A percentile compares a stretch with the other conserved stretches of the same genome.
phyloP scores from a whole-genome alignment of 2,329 filamentous ascomycete species.

The Rhinocladiella similis region DNA sequence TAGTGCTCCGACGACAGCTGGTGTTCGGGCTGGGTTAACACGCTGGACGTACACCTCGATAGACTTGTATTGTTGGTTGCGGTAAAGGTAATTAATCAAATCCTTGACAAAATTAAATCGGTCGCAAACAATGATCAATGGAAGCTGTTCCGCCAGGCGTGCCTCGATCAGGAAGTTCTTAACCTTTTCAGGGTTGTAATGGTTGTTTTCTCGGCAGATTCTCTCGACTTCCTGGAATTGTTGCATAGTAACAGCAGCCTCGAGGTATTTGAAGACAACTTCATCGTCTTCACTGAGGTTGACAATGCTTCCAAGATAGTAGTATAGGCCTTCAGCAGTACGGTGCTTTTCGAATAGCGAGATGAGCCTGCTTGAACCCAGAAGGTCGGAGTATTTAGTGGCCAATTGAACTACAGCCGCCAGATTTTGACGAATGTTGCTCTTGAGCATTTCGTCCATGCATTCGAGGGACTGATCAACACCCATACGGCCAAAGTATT shows the following conservation, averaged over 20 bases:
- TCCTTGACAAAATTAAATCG: constrained; percentile 99
- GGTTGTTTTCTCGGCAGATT: constrained; percentile 90
- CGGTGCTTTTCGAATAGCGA: constrained; percentile 97
- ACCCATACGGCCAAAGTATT: constrained; percentile 90
- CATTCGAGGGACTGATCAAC: constrained; percentile 94
- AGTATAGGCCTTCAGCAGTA: constrained; percentile 94
- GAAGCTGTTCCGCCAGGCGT: constrained; percentile 84
- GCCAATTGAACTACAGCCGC: constrained; percentile 93
- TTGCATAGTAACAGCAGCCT: constrained; percentile 89
- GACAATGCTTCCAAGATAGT: constrained; percentile 96
- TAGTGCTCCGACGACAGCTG: constrained; percentile 87
- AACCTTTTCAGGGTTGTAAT: constrained; percentile 89
- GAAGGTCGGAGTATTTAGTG: constrained; percentile 95
- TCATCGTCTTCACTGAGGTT: constrained; percentile 94
- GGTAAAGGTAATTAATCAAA: constrained; percentile 92
- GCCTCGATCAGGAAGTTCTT: constrained; percentile 99
- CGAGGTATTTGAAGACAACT: constrained; percentile 99
- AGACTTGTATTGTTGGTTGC: constrained; percentile 98
- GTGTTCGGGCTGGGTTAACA: constrained; percentile 88
- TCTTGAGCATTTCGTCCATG: constrained; percentile 92
- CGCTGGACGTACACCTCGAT: constrained; percentile 98
- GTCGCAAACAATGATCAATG: constrained; percentile 96
- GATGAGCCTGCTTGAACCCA: constrained; percentile 83
- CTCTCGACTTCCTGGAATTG: constrained; percentile 96
- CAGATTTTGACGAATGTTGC: constrained; percentile 95